Evolutionary conservation across 1,284 basidiomycete species (phyloP), one percentile per base, ranked within the genome.

Genomic region (Trametes sp.): DNA sequence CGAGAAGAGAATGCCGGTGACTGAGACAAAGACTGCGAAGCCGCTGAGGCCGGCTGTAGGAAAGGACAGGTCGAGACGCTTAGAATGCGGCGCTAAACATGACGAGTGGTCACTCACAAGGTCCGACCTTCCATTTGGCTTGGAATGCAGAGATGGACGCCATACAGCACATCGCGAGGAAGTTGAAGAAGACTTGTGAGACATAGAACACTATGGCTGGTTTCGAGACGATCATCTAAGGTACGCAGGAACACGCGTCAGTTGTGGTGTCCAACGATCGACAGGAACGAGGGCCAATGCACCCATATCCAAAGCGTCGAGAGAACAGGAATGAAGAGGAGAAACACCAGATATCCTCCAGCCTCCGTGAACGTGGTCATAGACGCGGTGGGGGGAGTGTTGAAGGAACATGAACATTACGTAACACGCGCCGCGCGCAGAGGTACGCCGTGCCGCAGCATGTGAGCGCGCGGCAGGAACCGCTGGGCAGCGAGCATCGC

Each of bases 71-170:
- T 49, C 48, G 57, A 45, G 49, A 35, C 41, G 33, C 46, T 41
- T 48, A 52, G 21, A 38, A 26, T 10, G 28, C 14, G n/a, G 63
- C n/a, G 38, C 41, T 41, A 19, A 16, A 29, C 24, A 52, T 29
- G 54, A 59, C 45, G 28, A 41, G 10, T n/a, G 10, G n/a, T 10
- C 5, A 87, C 93, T 72, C 72, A 95, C 94, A 95, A 57, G 93
- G 92, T 4, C 92, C 91, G 44, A 96, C 84, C 21, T 80, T 70
- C 86, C 87, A 95, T 70, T 91, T 90, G 6, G 90, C 88, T 70
- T 97, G 95, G 75, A 96, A 97, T 23, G 82, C 81, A 0, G 94
- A 94, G 2, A 94, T 90, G 67, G 90, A 90, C 4, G 90, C 94
- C 72, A 93, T 94, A 73, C 92, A 95, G 58, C 89, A 91, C 86